Evolutionary conservation across 345 rosid species (phyloP), one percentile per base, ranked within the genome.

Genomic region (Kandelia obovata): DNA sequence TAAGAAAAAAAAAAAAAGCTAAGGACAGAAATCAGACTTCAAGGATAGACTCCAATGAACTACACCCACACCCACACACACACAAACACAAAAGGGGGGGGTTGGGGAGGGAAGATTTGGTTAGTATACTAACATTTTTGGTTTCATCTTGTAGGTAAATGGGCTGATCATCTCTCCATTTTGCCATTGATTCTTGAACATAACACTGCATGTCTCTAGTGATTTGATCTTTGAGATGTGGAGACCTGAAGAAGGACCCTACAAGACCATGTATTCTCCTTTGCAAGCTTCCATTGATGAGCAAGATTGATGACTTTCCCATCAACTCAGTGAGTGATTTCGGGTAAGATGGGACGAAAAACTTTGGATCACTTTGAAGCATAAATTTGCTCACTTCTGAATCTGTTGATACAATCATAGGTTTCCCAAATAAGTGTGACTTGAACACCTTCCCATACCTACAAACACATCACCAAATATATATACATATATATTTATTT

Each of bases 391-490:
- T 96, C 77, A 96, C 92, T 75, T 89, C 97, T 71, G 90, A 91
- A 77, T 96, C 99, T 64, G 96, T 92, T 37, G 99, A 95, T 20
- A 96, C 90, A 1, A 96, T 87, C 2, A 92, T 87, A 19, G 87
- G 87, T 51, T 83, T 85, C 23, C 99, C 98, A 80, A 92, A 96
- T 68, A 96, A 85, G 78, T 96, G 99, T 10, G 99, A 90, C 87
- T 88, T 96, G 75, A 96, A 96, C 84, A 96, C 97, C 78, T 88
- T 90, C 43, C 99, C 99, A 55, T 89, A 88, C 82, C 98, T 93
- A 15, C 16, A 60, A 58, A 11, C 37, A n/a, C 17, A 15, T 43
- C 17, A 9, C 19, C 17, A 43, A 43, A 43, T 11, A 43, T 11
- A 2, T 0, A 2, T 2, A 11, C 13, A 43, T 11, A 43, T 11